A percentile compares a stretch with the other conserved stretches of the same genome.
Conservation (phyloP, 2,329 filamentous ascomycete genomes). For the Dichotomopilus funicola region DNA sequence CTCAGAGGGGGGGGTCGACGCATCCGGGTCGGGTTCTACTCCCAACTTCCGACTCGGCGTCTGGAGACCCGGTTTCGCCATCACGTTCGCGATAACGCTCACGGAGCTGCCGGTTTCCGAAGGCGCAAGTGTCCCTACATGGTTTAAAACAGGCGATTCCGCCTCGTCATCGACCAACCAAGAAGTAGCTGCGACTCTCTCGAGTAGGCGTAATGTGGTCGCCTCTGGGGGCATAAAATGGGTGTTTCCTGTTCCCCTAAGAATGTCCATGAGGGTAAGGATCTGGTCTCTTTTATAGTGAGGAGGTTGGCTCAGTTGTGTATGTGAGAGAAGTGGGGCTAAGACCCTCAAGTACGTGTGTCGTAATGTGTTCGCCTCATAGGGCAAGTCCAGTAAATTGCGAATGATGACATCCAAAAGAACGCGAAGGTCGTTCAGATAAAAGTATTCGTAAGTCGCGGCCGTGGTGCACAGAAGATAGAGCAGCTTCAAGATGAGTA, state of each 20-base stretch:
- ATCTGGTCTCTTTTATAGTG: constrained; percentile 91
- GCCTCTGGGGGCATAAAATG: constrained; percentile 79
- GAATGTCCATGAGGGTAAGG: constrained; percentile 63
- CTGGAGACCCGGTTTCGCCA: constrained; percentile 74
- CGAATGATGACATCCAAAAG: constrained; percentile 93
- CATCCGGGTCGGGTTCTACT: constrained; percentile 23
- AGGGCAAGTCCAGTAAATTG: constrained; percentile 90
- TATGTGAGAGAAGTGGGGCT: constrained; percentile 84
- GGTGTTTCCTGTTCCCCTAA: constrained; percentile 58
- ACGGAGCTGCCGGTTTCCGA: constrained; percentile 63
- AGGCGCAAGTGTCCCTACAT: constrained; percentile 48
- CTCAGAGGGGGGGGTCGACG: constrained; percentile 10
- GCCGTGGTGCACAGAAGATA: constrained; percentile 93
- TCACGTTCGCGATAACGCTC: constrained; percentile 72
- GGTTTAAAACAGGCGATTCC: constrained; percentile 33
- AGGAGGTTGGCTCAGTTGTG: constrained; percentile 77
- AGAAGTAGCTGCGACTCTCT: constrained; percentile 64
- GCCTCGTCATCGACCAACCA: constrained; percentile 51
- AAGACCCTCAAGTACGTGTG: constrained; percentile 94
- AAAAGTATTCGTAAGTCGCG: constrained; percentile 94
- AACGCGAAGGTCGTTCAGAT: constrained; percentile 92
- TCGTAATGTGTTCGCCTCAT: constrained; percentile 68
- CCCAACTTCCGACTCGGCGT: constrained; percentile 61
- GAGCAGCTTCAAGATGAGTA: constrained; percentile 91
- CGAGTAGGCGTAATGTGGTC: constrained; percentile 70